A percentile compares a stretch with the other conserved stretches of the same genome.
Conservation (phyloP, 2,329 filamentous ascomycete genomes). For the Kalmusia sp. region DNA sequence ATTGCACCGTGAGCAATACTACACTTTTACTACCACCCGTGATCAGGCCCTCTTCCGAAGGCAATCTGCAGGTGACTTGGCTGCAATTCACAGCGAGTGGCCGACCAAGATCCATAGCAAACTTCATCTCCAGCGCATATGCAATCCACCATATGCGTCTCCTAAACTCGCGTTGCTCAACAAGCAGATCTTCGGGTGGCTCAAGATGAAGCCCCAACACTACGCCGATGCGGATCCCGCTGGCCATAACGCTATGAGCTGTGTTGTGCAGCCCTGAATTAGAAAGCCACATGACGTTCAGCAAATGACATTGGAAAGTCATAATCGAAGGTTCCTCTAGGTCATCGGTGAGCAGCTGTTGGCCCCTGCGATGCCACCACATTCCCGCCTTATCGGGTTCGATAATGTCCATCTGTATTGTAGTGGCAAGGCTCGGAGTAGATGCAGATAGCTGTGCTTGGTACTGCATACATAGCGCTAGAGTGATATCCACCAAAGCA, state of each 20-base stretch:
- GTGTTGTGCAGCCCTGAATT: conserved; percentile 59
- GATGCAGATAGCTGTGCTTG: conserved; percentile 34
- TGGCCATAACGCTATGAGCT: conserved; percentile 50
- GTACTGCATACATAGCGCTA: conserved; percentile 61
- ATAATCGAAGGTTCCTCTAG: conserved; percentile 57
- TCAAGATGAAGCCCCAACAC: conserved; percentile 59
- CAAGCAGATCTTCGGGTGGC: conserved; percentile 45
- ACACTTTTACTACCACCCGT: neutral
- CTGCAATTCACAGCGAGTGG: conserved; percentile 48
- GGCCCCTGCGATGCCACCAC: conserved; percentile 57
- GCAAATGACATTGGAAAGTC: conserved; percentile 58
- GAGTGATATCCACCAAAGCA: conserved; percentile 60
- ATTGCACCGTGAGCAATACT: conserved; percentile 12
- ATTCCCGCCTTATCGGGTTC: conserved; percentile 48
- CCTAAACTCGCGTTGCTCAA: conserved; percentile 48
- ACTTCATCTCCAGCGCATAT: conserved; percentile 56
- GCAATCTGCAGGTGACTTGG: conserved; percentile 46
- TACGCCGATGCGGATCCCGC: conserved; percentile 55
- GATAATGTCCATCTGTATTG: too few species aligned
- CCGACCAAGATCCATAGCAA: conserved; percentile 56
- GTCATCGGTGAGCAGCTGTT: conserved; percentile 53
- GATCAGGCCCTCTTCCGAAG: conserved; percentile 33
- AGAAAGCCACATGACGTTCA: conserved; percentile 56
- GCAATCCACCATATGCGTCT: conserved; percentile 59
- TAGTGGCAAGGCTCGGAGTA: too few species aligned